Evolutionary conservation across 169 alveolate species (phyloP).

Genomic region (Plasmodium gallinaceum): DNA sequence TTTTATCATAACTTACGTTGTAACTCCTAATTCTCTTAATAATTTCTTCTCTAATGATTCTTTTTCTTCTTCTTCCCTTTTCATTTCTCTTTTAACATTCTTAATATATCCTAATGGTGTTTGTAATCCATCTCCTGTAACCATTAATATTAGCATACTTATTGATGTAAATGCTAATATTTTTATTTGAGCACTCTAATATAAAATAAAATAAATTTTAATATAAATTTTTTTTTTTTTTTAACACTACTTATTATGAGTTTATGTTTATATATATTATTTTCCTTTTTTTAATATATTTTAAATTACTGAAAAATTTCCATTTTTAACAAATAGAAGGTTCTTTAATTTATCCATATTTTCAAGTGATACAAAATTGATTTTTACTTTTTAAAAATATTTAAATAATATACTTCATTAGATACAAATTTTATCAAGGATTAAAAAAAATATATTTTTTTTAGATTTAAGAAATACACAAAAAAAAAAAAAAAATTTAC

Average conservation of each 20-base stretch:
- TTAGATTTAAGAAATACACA: too few relatives aligned
- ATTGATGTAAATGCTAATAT: constrained; percentile 59
- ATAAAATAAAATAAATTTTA: background rate
- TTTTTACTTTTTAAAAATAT: too few relatives aligned
- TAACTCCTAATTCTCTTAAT: constrained; percentile 42
- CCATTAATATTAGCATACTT: constrained; percentile 64
- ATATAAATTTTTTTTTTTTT: background rate
- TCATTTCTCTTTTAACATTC: constrained; percentile 36
- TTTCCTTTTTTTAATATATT: background rate
- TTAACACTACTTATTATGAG: too few relatives aligned
- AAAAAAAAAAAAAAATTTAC: too few relatives aligned
- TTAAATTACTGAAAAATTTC: constrained; percentile 63
- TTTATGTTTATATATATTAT: background rate
- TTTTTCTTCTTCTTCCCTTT: constrained; percentile 33
- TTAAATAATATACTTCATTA: too few relatives aligned
- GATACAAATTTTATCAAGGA: too few relatives aligned
- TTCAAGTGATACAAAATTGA: background rate
- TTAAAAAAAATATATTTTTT: too few relatives aligned
- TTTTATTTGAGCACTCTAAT: constrained; percentile 48
- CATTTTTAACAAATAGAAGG: constrained; percentile 60
- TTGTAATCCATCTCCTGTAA: constrained; percentile 71
- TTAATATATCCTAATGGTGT: constrained; percentile 60
- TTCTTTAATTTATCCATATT: constrained; percentile 64
- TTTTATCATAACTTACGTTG: constrained; percentile 40
- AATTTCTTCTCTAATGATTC: constrained; percentile 41